Conservation (phyloP, 2,329 filamentous ascomycete genomes). For the Graphilbum ipis-grandicollis region DNA sequence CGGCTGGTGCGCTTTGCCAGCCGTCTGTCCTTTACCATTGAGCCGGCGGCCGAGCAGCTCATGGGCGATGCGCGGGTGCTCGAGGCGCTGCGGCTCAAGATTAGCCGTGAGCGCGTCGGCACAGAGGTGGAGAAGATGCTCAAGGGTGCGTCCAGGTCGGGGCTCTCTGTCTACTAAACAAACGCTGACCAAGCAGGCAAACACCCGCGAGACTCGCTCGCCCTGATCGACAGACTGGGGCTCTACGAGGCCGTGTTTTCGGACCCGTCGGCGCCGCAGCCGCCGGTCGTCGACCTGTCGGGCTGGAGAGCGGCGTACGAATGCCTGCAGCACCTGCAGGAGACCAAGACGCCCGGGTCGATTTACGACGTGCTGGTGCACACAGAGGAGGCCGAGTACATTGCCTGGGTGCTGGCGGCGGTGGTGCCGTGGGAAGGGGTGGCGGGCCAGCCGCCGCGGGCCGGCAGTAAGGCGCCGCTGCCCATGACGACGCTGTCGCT, state of each 20-base stretch:
- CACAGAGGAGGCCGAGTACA: constrained; percentile 47
- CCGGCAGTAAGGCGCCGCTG: constrained; percentile 13
- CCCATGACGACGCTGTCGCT: constrained; percentile 47
- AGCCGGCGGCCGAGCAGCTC: constrained; percentile 44
- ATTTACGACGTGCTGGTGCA: constrained; percentile 38
- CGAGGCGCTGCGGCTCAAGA: constrained; percentile 65
- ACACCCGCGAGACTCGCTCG: constrained; percentile 42
- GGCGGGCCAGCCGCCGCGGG: constrained; percentile 19
- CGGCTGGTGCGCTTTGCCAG: constrained; percentile 83
- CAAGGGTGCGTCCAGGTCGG: constrained; percentile 30
- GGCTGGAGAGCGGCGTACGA: constrained; percentile 49
- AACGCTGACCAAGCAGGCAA: constrained; percentile 27
- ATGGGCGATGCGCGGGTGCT: constrained; percentile 74
- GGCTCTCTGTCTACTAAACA: not conserved
- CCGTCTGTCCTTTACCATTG: constrained; percentile 63
- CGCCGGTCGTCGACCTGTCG: constrained; percentile 35
- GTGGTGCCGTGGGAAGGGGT: constrained; percentile 54
- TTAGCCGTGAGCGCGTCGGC: constrained; percentile 78
- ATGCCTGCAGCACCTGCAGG: constrained; percentile 35
- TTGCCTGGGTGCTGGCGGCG: constrained; percentile 61
- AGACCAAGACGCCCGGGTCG: constrained; percentile 25
- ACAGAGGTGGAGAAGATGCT: constrained; percentile 87
- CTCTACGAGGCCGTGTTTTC: constrained; percentile 62
- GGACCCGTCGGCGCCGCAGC: constrained; percentile 38
- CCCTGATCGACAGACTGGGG: constrained; percentile 45